Evolutionary conservation across 1,284 basidiomycete species (phyloP), one percentile per base, ranked within the genome.

Genomic region (Thecaphora frezii): DNA sequence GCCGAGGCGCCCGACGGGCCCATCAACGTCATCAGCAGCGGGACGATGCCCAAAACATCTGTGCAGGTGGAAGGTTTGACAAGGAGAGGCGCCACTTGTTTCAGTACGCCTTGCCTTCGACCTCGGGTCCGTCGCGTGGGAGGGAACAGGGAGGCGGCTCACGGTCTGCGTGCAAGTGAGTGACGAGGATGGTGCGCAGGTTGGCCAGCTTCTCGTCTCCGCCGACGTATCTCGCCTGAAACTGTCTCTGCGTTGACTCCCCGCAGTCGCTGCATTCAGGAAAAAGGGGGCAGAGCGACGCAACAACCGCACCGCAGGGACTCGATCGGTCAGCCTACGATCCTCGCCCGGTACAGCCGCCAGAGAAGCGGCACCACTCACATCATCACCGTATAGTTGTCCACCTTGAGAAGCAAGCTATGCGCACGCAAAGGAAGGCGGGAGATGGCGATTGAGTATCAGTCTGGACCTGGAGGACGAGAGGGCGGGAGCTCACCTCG

Each of bases 1-100:
- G 44, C 33, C 22, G 57, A 42, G 5, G 39, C 49, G 21, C 51
- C 58, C 10, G 56, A 41, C 5, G 72, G 70, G 19, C 76, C 76
- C 69, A 77, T 74, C 53, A 78, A 70, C n/a, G 70, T 56, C 51
- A 69, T 69, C 45, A 78, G 66, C 42, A 78, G 51, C 12, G 76
- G 74, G 2, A 74, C 70, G 16, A 78, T 46, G 24, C 76, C 76
- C 10, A 75, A 59, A 7, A 74, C 66, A 42, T 73, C 52, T 56
- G 18, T 13, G 5, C 4, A 13, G 46, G n/a, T n/a, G n/a, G n/a
- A n/a, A 9, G 33, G 33, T 3, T 9, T 14, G 33, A 16, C 7
- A 30, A 8, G 24, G 19, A n/a, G 24, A 25, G 23, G 21, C 4
- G 3, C 12, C 23, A 44, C 21, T 4, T 41, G 18, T 9, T n/a